Conservation (phyloP, 306 rosid species). For the Phaseolus lunatus region DNA sequence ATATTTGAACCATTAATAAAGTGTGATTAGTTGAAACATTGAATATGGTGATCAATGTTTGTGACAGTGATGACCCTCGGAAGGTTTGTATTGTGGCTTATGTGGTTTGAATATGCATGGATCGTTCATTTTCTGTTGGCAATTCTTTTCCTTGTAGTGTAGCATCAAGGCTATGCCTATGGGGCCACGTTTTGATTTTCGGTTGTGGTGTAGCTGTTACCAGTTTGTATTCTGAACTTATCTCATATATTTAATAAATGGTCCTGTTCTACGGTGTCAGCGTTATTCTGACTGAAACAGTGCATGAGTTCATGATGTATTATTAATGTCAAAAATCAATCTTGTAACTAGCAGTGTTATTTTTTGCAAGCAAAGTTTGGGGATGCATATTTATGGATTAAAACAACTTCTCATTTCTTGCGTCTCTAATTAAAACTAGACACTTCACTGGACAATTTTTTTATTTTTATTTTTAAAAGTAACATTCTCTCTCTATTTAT, state of each 20-base stretch:
- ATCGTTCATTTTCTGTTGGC: slow-evolving; percentile 39
- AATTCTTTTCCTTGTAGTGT: slow-evolving; percentile 4
- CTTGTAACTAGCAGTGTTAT: slow-evolving; percentile 5
- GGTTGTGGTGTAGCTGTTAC: slow-evolving; percentile 49
- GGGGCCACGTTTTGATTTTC: slow-evolving; percentile 49
- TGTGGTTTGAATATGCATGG: slow-evolving; percentile 45
- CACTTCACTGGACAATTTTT: not conserved
- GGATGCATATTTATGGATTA: not conserved
- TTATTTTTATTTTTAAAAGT: not conserved
- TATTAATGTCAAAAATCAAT: not conserved
- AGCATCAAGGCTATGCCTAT: slow-evolving; percentile 20
- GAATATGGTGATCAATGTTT: slow-evolving; percentile 35
- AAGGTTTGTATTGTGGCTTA: slow-evolving; percentile 34
- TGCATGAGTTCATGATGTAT: slow-evolving; percentile 20
- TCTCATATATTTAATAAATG: slow-evolving; percentile 33
- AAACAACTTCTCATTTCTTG: not conserved
- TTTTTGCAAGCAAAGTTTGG: slow-evolving; percentile 37
- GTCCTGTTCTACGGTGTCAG: not conserved
- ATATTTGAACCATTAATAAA: slow-evolving; percentile 24
- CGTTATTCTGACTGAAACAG: slow-evolving; percentile 49
- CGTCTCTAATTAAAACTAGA: not conserved
- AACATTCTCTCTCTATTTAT: not conserved
- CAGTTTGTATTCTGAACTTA: slow-evolving; percentile 35
- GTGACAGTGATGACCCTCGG: slow-evolving; percentile 49
- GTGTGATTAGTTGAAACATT: slow-evolving; percentile 33